phyloP scores from a whole-genome alignment of 73 alveolate species.

The Tetrahymena borealis region DNA sequence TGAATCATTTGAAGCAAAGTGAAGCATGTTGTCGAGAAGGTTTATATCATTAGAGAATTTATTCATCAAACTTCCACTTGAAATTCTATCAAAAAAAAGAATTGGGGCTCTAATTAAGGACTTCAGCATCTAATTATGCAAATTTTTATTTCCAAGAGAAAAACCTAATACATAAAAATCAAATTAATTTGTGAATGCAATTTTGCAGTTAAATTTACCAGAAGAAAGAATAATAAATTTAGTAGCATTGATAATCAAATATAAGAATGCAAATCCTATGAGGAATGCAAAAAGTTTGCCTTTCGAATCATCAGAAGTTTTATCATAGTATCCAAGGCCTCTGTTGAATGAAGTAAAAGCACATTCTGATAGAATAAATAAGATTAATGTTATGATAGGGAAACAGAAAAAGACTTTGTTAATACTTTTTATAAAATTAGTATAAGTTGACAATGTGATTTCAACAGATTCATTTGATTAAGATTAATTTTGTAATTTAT shows the following conservation, averaged over 20 bases:
- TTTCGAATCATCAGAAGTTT: not conserved
- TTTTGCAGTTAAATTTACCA: not conserved
- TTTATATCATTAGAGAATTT: slow-evolving; percentile 68
- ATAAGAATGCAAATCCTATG: not conserved
- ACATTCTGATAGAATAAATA: too few species aligned
- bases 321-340: too few species aligned
- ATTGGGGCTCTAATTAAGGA: slow-evolving; percentile 73
- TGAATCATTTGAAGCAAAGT: too few species aligned
- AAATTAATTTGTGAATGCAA: not conserved
- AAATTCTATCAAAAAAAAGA: slow-evolving; percentile 76
- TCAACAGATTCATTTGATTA: too few species aligned
- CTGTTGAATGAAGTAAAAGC: too few species aligned
- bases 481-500: too few species aligned
- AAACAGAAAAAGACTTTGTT: too few species aligned
- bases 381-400: too few species aligned
- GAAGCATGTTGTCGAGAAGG: slow-evolving; percentile 53
- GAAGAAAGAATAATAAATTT: not conserved
- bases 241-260: not conserved
- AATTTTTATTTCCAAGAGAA: slow-evolving; percentile 1
- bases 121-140: slow-evolving; percentile 71
- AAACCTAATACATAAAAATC: not conserved
- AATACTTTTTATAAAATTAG: too few species aligned
- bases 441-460: too few species aligned
- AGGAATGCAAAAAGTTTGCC: not conserved
- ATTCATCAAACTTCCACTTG: slow-evolving; percentile 74